A percentile compares a stretch with the other conserved stretches of the same genome.
Conservation (phyloP, 345 rosid species). For the Cochlearia excelsa region DNA sequence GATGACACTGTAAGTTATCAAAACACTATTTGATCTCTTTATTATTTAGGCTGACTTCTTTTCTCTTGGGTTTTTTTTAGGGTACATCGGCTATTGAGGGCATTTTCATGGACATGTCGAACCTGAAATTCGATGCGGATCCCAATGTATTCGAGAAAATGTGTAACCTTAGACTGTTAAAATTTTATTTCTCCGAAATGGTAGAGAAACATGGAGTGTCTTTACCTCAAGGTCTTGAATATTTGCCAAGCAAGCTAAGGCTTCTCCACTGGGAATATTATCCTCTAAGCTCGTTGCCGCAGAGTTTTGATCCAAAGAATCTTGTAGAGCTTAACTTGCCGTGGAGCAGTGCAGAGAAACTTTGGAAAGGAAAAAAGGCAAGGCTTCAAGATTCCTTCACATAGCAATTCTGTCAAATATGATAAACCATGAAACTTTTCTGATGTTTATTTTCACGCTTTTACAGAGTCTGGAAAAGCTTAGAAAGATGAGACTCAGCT, state of each 20-base stretch:
- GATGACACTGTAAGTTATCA: conserved; percentile 15
- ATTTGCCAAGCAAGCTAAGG: conserved; percentile 26
- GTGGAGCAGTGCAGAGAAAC: conserved; percentile 10
- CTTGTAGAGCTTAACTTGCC: conserved; percentile 33
- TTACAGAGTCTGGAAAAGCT: conserved; percentile 28
- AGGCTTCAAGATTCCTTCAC: neutral
- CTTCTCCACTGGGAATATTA: conserved; percentile 31
- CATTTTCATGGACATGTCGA: conserved; percentile 25
- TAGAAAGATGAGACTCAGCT: conserved; percentile 24
- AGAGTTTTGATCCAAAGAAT: conserved; percentile 18
- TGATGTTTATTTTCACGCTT: conserved; percentile 13
- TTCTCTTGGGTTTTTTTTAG: conserved; percentile 21
- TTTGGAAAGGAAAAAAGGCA: conserved; percentile 36
- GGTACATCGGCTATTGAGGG: conserved; percentile 38
- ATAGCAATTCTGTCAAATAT: neutral
- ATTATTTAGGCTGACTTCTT: neutral
- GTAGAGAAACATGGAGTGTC: neutral
- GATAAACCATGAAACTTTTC: neutral
- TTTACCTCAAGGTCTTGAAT: conserved; percentile 15
- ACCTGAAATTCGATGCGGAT: neutral
- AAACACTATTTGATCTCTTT: neutral
- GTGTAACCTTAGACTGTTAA: conserved; percentile 28
- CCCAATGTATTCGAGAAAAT: conserved; percentile 21
- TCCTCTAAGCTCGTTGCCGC: conserved; percentile 35
- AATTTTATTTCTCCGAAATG: neutral